A percentile compares a stretch with the other conserved stretches of the same genome.
These are phyloP conservation scores for Cladorrhinum sp. DNA, from an alignment of 2,329 filamentous ascomycete species.

Conservation along the genomic window DNA sequence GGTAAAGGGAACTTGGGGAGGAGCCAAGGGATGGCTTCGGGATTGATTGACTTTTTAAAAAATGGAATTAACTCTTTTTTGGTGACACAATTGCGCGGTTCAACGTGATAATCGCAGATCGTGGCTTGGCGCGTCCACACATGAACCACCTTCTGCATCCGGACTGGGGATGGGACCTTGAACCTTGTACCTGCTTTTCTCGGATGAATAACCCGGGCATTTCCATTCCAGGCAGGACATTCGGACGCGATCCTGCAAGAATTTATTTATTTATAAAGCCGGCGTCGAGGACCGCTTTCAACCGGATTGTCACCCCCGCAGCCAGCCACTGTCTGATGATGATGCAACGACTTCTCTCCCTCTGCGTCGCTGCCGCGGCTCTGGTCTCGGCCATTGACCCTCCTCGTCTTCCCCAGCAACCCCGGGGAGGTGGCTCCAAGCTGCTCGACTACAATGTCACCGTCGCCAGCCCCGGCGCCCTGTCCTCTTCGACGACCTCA, in stretches of 20 bases:
- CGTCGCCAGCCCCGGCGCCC: slow-evolving; percentile 33
- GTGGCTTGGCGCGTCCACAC: slow-evolving; percentile 14
- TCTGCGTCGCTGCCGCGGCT: slow-evolving; percentile 17
- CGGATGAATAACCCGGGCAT: slow-evolving; percentile 14
- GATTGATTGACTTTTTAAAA: neutral
- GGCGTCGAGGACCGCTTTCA: neutral
- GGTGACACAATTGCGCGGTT: neutral
- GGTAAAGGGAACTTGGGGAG: slow-evolving; percentile 34
- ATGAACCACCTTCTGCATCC: slow-evolving; percentile 15
- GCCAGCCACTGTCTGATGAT: neutral
- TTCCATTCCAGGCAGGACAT: slow-evolving; percentile 20
- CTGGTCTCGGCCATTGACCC: slow-evolving; percentile 43
- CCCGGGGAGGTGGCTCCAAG: slow-evolving; percentile 53
- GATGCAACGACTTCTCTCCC: slow-evolving; percentile 19
- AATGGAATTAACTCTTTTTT: neutral
- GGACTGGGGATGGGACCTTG: slow-evolving; percentile 5
- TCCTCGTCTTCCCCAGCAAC: slow-evolving; percentile 52
- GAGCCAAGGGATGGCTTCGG: slow-evolving; percentile 28
- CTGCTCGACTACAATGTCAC: slow-evolving; percentile 61
- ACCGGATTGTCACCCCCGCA: slow-evolving; percentile 3
- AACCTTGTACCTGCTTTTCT: slow-evolving; percentile 16
- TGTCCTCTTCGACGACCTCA: slow-evolving; percentile 46
- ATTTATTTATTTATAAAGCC: neutral
- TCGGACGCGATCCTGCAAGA: neutral
- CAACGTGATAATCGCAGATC: neutral